Evolutionary conservation across 495 filamentous ascomycete species (phyloP), one percentile per base, ranked within the genome.

Genomic region (Talaromyces stipitatus): DNA sequence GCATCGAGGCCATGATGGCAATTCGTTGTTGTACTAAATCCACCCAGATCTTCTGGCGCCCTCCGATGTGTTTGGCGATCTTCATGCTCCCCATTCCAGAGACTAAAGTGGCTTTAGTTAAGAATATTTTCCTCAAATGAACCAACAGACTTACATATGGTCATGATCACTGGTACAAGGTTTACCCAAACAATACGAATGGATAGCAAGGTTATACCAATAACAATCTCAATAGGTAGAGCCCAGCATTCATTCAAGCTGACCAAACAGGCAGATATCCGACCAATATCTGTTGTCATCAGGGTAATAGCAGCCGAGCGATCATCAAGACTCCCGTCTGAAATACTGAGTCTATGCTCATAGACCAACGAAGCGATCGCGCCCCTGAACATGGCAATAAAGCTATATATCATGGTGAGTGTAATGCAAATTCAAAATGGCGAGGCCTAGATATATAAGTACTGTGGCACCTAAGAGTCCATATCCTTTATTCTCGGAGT

Each of bases 321-420:
- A 27, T 78, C 69, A 48, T 79, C 79, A 0, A 73, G 69, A 14
- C 69, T 67, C 12, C 67, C 69, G 6, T 78, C 61, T 16, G 60
- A 74, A 6, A 75, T 66, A 7, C 62, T 63, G 46, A 62, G 75
- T 7, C 82, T 74, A 58, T 75, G 69, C 24, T 67, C 69, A 60
- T 82, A 88, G 18, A 87, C 72, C 58, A 82, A 75, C 3, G 73
- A 75, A 9, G 82, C 72, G 2, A 88, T 67, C 4, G 76, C 75
- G 1, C 82, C 85, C 6, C 85, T 72, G 2, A 76, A 68, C 81
- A 84, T 85, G 27, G 78, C 84, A 23, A 85, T 73, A n/a, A 69
- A 70, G 0, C 45, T 16, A 48, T 48, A 48, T 26, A 48, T 12
- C 24, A 24, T 48, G n/a, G 22, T 48, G 45, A 18, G 3, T 48